Evolutionary conservation across 1,139 yeast species (phyloP).

Genomic region (Scheffersomyces lignicola): DNA sequence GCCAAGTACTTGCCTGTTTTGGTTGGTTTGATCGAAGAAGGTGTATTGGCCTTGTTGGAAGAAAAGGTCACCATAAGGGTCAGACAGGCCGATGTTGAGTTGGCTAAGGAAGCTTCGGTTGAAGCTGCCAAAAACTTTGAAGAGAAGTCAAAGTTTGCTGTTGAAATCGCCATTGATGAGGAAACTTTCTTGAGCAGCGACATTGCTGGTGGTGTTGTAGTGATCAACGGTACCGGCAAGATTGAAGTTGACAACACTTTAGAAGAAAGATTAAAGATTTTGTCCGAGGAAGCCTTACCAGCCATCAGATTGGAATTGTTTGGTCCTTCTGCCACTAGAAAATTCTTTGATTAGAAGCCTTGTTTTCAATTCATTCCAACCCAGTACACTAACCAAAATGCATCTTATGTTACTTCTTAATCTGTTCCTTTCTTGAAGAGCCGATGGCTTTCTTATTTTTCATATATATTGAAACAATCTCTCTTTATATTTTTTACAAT

Average conservation of each 20-base stretch:
- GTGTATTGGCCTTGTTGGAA: conserved; percentile 74
- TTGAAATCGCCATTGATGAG: conserved; percentile 56
- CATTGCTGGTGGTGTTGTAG: conserved; percentile 82
- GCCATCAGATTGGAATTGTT: conserved; percentile 88
- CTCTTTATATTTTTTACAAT: too few relatives aligned
- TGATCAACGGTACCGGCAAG: conserved; percentile 71
- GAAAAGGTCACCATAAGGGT: conserved; percentile 62
- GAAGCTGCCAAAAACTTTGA: conserved; percentile 67
- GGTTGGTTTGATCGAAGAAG: conserved; percentile 81
- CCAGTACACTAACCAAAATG: not conserved
- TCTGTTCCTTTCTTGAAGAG: not conserved
- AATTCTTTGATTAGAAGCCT: conserved; percentile 71
- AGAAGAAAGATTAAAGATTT: conserved; percentile 85
- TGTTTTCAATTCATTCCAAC: not conserved
- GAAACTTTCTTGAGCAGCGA: conserved; percentile 56
- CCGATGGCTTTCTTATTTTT: too few relatives aligned
- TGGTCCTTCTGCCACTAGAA: conserved; percentile 85
- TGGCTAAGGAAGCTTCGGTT: conserved; percentile 63
- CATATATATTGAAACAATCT: too few relatives aligned
- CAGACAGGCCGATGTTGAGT: conserved; percentile 63
- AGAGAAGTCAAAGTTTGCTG: conserved; percentile 53
- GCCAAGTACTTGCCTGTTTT: conserved; percentile 67
- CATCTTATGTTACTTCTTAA: conserved; percentile 1
- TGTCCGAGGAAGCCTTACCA: conserved; percentile 86
- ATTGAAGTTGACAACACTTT: conserved; percentile 90